phyloP scores from a whole-genome alignment of 192 early-diverging fungal genomes.

The Rhizoclosmatium globosum region DNA sequence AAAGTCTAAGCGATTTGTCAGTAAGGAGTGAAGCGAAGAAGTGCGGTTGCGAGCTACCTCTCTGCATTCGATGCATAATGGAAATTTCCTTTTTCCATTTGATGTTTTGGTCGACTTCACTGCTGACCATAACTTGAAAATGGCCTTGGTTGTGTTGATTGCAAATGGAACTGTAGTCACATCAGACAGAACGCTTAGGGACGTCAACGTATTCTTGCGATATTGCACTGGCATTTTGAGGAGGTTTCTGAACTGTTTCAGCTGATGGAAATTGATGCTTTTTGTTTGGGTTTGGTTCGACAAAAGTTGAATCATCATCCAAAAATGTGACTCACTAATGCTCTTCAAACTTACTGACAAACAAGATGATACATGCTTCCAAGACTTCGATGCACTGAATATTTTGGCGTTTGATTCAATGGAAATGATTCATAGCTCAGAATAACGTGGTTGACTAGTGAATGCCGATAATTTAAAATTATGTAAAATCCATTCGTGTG shows the following conservation, averaged over 20 bases:
- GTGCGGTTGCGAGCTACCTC: neutral
- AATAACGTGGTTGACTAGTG: too few species aligned
- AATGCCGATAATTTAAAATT: too few species aligned
- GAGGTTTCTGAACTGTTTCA: neutral
- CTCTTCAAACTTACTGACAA: too few species aligned
- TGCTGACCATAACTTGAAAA: neutral
- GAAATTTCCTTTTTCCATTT: neutral
- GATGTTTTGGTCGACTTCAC: too few species aligned
- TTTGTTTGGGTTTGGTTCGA: neutral
- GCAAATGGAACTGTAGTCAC: neutral
- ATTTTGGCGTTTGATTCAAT: too few species aligned
- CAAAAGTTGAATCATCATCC: neutral
- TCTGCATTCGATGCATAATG: constrained; percentile 11
- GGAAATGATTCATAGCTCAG: too few species aligned
- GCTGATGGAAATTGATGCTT: neutral
- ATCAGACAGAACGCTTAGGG: neutral
- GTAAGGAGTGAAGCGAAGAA: neutral
- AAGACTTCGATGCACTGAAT: too few species aligned
- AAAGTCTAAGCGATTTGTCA: neutral
- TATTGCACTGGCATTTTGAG: constrained; percentile 3
- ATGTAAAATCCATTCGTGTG: too few species aligned
- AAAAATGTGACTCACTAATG: too few species aligned
- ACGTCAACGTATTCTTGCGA: neutral
- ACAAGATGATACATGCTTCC: too few species aligned
- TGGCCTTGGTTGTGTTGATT: constrained; percentile 13